Evolutionary conservation across 1,284 basidiomycete genomes (phyloP), one percentile per base, ranked within the genome.

Genomic region (Moesziomyces parantarcticus): DNA sequence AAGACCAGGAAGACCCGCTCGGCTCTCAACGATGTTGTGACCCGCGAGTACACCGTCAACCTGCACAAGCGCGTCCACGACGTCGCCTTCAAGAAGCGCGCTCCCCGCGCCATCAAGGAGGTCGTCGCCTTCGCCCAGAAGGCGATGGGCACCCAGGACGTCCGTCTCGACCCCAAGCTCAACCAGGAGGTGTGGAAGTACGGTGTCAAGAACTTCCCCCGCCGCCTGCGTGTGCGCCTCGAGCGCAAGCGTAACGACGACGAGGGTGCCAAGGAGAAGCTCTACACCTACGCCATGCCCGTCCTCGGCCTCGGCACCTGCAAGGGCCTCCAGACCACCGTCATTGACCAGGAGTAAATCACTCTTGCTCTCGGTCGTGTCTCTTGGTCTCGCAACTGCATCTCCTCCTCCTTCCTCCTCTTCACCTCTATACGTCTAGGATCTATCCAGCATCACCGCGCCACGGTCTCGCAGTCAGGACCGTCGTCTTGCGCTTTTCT

Each of bases 161-260:
- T 83, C 49, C 79, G 82, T 50, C 57, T 83, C n/a, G 82, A 83
- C 78, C 82, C 82, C 56, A 83, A 83, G 78, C 74, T 82, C 53
- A 83, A 83, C 78, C 79, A 83, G 72, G 82, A 81, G 76, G 73
- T 83, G 58, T 83, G 82, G 82, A 80, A 81, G 76, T 72, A 78
- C 63, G 82, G 82, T 70, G 75, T 83, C 58, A 82, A 82, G 78
- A 81, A 82, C 64, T 77, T 81, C 50, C 82, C 82, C 49, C 73
- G 79, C 62, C 73, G 82, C 34, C 61, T 83, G 41, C 79, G 82
- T 50, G 80, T 83, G 41, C 74, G 81, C 49, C 76, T 83, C 36
- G 82, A 83, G 75, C 79, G 82, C 69, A 83, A 82, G 80, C 81
- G 82, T 58, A 83, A 83, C 75, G 82, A 83, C 75, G 82, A 83